phyloP scores from a whole-genome alignment of 2,329 filamentous ascomycete species.

The Macroventuria anomochaeta region DNA sequence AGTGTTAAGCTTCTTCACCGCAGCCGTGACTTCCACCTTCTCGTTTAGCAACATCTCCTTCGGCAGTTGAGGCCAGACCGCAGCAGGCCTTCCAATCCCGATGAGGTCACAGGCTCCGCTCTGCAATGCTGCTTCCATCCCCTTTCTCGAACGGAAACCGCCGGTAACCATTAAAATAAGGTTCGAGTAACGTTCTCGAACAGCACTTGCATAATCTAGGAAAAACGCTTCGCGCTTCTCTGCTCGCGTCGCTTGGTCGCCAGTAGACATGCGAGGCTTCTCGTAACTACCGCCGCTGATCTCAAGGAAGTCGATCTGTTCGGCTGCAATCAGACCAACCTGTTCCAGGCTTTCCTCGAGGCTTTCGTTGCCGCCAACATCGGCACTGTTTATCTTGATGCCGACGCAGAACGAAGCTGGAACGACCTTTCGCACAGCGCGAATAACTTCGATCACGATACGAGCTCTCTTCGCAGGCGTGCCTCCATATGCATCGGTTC shows the following conservation, averaged over 20 bases:
- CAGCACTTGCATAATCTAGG: conserved; percentile 64
- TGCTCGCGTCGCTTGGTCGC: conserved; percentile 48
- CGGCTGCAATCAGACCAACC: conserved; percentile 57
- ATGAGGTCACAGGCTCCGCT: conserved; percentile 32
- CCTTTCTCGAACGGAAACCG: conserved; percentile 61
- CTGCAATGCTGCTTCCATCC: conserved; percentile 62
- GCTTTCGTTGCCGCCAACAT: conserved; percentile 51
- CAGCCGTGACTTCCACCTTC: background rate
- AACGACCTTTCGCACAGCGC: conserved; percentile 51
- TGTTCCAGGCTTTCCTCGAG: conserved; percentile 64
- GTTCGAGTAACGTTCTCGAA: conserved; percentile 49
- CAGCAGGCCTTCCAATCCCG: conserved; percentile 24
- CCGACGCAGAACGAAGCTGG: conserved; percentile 54
- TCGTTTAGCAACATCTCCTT: conserved; percentile 8
- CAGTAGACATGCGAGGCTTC: conserved; percentile 14
- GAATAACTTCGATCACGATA: conserved; percentile 56
- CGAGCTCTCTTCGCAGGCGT: conserved; percentile 54
- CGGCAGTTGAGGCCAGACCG: conserved; percentile 5
- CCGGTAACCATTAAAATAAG: conserved; percentile 63
- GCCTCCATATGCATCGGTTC: conserved; percentile 58
- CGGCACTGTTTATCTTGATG: conserved; percentile 60
- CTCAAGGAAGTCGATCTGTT: conserved; percentile 70
- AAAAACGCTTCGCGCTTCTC: conserved; percentile 70
- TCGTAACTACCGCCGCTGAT: conserved; percentile 64
- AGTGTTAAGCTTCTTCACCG: background rate